A percentile compares a stretch with the other conserved stretches of the same genome.
These are phyloP conservation scores for Podila minutissima DNA, from an alignment of 192 early-diverging fungal genomes.

Conservation along the genomic window DNA sequence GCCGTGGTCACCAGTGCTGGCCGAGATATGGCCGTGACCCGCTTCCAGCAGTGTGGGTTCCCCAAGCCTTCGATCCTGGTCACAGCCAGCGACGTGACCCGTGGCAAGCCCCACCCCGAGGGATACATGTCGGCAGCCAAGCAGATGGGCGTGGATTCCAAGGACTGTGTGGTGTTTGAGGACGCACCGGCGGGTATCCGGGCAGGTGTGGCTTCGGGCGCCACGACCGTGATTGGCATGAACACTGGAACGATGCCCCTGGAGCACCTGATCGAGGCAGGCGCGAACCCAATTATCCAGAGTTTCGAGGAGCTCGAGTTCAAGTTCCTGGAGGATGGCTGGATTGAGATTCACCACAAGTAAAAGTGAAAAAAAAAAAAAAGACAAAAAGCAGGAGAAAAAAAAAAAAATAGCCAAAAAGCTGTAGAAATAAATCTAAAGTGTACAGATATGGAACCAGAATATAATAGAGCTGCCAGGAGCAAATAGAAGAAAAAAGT, in stretches of 20 bases:
- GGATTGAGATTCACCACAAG: constrained; percentile 35
- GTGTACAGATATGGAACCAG: too few relatives aligned
- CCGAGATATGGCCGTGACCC: constrained; percentile 48
- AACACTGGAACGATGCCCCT: constrained; percentile 53
- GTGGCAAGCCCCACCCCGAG: constrained; percentile 54
- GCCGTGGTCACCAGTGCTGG: constrained; percentile 58
- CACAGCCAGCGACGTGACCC: constrained; percentile 33
- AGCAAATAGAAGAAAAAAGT: too few relatives aligned
- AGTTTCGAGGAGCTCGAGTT: constrained; percentile 53
- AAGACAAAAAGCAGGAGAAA: too few relatives aligned
- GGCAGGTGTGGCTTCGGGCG: constrained; percentile 52
- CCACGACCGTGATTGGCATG: constrained; percentile 45
- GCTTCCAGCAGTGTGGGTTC: constrained; percentile 53
- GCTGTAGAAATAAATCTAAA: neutral
- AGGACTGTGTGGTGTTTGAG: constrained; percentile 64
- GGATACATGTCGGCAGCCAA: constrained; percentile 53
- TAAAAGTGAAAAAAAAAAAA: too few relatives aligned
- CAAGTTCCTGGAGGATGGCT: constrained; percentile 44
- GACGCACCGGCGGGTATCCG: constrained; percentile 61
- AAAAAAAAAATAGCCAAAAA: too few relatives aligned
- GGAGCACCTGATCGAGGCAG: constrained; percentile 54
- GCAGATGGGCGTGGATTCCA: constrained; percentile 26
- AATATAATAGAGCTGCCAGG: too few relatives aligned
- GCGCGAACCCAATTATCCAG: constrained; percentile 50
- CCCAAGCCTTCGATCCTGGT: constrained; percentile 33